Percentiles rank a stretch among this genome's conserved stretches.
Evolutionary conservation across 1,139 yeast genomes (phyloP).

Genomic region (Citeromyces hawaiiensis): DNA sequence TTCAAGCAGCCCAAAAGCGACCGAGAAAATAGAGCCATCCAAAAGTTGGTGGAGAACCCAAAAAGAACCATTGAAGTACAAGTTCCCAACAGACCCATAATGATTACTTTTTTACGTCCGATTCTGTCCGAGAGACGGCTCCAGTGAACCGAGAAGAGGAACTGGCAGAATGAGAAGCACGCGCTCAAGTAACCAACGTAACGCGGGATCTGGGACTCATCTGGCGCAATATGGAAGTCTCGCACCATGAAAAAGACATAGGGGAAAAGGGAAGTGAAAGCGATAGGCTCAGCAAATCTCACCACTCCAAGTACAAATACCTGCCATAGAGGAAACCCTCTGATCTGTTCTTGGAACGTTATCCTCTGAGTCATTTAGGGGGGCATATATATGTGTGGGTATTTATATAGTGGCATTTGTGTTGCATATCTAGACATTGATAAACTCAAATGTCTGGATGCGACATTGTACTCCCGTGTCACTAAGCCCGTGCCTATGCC

Average conservation of each 20-base stretch:
- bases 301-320: conserved; percentile 29
- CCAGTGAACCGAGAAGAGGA: conserved; percentile 45
- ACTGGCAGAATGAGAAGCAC: conserved; percentile 39
- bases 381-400: neutral
- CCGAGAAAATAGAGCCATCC: conserved; percentile 38
- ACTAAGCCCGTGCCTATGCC: too few species aligned
- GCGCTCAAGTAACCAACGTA: conserved; percentile 50
- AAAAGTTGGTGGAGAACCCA: conserved; percentile 37
- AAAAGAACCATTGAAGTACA: conserved; percentile 31
- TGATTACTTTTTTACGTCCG: conserved; percentile 46
- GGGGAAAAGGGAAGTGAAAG: conserved; percentile 52
- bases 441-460: too few species aligned
- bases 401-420: conserved; percentile 10
- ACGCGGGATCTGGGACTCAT: conserved; percentile 36
- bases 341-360: conserved; percentile 18
- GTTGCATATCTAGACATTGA: too few species aligned
- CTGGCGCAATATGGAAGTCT: conserved; percentile 37
- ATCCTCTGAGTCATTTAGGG: conserved; percentile 5
- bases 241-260: conserved; percentile 52
- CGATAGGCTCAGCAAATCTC: conserved; percentile 47
- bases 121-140: conserved; percentile 37
- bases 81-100: conserved; percentile 38
- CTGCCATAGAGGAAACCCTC: conserved; percentile 39
- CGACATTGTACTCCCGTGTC: too few species aligned
- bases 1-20: conserved; percentile 40